Evolutionary conservation across 1,284 basidiomycete genomes (phyloP).

Genomic region (Ceratobasidium papillatum): DNA sequence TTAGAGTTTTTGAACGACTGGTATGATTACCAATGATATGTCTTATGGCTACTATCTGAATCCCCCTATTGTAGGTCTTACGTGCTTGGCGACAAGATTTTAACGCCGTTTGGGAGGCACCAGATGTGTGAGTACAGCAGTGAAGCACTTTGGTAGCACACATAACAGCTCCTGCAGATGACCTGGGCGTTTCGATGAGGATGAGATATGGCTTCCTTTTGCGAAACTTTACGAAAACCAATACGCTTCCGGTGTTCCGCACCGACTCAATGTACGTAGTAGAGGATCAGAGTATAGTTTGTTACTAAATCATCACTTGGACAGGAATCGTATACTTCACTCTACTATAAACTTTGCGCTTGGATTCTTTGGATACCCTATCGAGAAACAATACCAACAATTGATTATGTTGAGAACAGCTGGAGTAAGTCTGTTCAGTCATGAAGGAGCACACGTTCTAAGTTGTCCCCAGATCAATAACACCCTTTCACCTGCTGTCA

Average conservation of each 20-base stretch:
- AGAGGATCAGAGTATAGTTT: slow-evolving; percentile 4
- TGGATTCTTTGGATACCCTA: slow-evolving; percentile 87
- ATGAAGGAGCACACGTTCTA: background rate
- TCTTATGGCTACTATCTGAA: background rate
- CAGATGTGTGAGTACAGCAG: slow-evolving; percentile 52
- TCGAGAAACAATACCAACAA: slow-evolving; percentile 79
- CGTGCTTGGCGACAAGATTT: slow-evolving; percentile 57
- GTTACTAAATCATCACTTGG: background rate
- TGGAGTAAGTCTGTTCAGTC: slow-evolving; percentile 55
- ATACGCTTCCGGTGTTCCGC: slow-evolving; percentile 82
- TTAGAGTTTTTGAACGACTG: slow-evolving; percentile 58
- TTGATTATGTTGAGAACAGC: slow-evolving; percentile 78
- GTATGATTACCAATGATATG: slow-evolving; percentile 42
- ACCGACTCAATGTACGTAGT: slow-evolving; percentile 80
- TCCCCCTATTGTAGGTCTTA: slow-evolving; percentile 49
- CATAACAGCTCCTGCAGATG: slow-evolving; percentile 19
- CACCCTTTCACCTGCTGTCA: slow-evolving; percentile 67
- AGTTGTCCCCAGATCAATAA: slow-evolving; percentile 70
- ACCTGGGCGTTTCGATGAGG: slow-evolving; percentile 42
- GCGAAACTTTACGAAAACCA: slow-evolving; percentile 76
- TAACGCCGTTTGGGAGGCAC: slow-evolving; percentile 58
- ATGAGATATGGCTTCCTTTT: slow-evolving; percentile 49
- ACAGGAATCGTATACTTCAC: slow-evolving; percentile 80
- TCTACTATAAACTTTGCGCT: slow-evolving; percentile 86
- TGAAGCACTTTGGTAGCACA: background rate